Evolutionary conservation across 225 moss, liverwort and hornwort species (phyloP).

Genomic region (Antitrichia curtipendula): DNA sequence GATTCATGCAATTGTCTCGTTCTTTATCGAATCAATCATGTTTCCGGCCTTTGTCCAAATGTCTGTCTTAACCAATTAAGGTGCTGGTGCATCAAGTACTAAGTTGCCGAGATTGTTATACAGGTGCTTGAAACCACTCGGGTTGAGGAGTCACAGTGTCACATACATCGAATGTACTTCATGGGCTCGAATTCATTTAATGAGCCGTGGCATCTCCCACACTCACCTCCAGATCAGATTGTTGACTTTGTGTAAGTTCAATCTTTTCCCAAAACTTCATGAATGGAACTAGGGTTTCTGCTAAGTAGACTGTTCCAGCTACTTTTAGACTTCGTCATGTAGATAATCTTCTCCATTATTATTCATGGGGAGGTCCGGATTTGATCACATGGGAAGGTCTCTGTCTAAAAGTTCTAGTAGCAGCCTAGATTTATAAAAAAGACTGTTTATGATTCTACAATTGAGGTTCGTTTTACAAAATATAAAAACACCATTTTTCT

Average conservation of each 20-base stretch:
- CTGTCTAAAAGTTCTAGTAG: neutral
- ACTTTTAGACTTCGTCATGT: neutral
- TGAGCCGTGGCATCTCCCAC: conserved; percentile 96
- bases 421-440: neutral
- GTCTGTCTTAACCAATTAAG: neutral
- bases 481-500: neutral
- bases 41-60: neutral
- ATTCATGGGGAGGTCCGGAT: neutral
- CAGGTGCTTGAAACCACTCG: conserved; percentile 90
- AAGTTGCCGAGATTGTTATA: neutral
- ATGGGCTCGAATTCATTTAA: conserved; percentile 89
- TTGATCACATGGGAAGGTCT: neutral
- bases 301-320: neutral
- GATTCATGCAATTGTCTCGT: neutral
- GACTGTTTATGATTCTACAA: neutral
- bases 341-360: neutral
- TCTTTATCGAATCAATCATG: neutral
- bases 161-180: conserved; percentile 80
- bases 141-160: conserved; percentile 82
- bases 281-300: neutral
- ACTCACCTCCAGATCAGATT: conserved; percentile 89
- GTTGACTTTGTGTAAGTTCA: conserved; percentile 65
- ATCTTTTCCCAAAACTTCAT: neutral
- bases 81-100: neutral
- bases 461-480: neutral